Evolutionary conservation across 140 eudicot species (phyloP), one percentile per base, ranked within the genome.

Genomic region (Oenanthe javanica): DNA sequence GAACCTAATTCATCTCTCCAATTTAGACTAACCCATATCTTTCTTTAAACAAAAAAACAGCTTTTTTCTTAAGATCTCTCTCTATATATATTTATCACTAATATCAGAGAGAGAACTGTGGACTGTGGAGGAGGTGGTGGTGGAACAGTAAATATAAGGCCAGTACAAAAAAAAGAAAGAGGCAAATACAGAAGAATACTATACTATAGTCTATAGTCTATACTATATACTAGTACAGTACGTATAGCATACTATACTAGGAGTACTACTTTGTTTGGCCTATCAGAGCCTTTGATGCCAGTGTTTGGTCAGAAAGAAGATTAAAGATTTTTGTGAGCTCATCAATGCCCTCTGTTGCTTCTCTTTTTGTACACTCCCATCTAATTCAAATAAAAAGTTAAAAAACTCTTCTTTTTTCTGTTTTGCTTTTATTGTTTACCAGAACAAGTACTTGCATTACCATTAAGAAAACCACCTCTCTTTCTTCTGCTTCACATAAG

Each of bases 301-400:
- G 87, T 84, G 85, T 86, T 82, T 81, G 83, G 89, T 82, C 89
- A 83, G 86, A 83, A 83, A 80, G 57, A 80, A 85, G 87, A 88
- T 81, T 88, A 85, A 85, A 83, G 87, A 83, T 87, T 81, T 79
- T 81, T 81, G 83, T 76, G 84, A 82, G 79, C 49, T 84, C 82
- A 82, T 79, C 82, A 76, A 79, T 84, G 84, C 87, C 82, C 79
- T 54, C 79, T 84, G 75, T 75, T 80, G 59, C 77, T 77, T 52
- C 78, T 77, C 49, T 76, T 81, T 72, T 57, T 81, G 82, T 77
- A 77, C 76, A 81, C 61, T 55, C 82, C 43, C 55, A 72, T 40
- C 52, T 2, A 8, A 6, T 16, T 43, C 42, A 64, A 42, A 11
- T 43, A 18, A 43, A 14, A 45, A 31, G 21, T 52, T 45, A n/a